Evolutionary conservation across 805 yeast genomes (phyloP).

Genomic region (Blastobotrys peoriensis): DNA sequence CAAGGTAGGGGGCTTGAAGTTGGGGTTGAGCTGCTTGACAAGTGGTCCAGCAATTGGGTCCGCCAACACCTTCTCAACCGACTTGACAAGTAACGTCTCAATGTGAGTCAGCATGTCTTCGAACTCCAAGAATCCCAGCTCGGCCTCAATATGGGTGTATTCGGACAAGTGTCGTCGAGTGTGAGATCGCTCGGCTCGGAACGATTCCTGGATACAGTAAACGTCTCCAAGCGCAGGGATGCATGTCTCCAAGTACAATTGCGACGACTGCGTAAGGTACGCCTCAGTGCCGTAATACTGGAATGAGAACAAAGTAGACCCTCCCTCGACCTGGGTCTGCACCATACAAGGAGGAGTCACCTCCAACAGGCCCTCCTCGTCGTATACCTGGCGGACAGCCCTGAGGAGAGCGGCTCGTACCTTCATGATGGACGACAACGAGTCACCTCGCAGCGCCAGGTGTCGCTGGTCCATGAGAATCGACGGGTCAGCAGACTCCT

Average conservation of each 20-base stretch:
- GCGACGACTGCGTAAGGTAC: constrained; percentile 92
- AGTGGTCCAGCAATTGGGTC: constrained; percentile 93
- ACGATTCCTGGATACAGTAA: constrained; percentile 94
- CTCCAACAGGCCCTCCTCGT: constrained; percentile 71
- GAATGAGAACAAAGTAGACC: constrained; percentile 88
- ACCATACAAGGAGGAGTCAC: constrained; percentile 99
- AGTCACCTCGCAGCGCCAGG: constrained; percentile 92
- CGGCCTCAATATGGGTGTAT: constrained; percentile 96
- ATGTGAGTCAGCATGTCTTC: constrained; percentile 82
- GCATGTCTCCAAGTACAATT: constrained; percentile 92
- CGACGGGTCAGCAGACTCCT: constrained; percentile 91
- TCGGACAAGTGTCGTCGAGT: constrained; percentile 97
- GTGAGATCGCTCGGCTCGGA: constrained; percentile 98
- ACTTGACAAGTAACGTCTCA: constrained; percentile 66
- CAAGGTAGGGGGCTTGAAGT: constrained; percentile 68
- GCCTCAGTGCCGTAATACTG: constrained; percentile 98
- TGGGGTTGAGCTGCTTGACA: constrained; percentile 87
- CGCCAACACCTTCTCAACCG: constrained; percentile 69
- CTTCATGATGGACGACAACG: constrained; percentile 85
- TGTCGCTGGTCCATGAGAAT: constrained; percentile 92
- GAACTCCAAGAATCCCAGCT: constrained; percentile 79
- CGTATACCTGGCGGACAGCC: constrained; percentile 69
- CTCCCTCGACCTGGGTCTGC: constrained; percentile 99
- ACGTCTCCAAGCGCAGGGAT: constrained; percentile 96
- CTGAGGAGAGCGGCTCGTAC: constrained; percentile 79